These are phyloP conservation scores for Lachnellula subtilissima DNA, from an alignment of 2,329 filamentous ascomycete species.

Conservation along the genomic window DNA sequence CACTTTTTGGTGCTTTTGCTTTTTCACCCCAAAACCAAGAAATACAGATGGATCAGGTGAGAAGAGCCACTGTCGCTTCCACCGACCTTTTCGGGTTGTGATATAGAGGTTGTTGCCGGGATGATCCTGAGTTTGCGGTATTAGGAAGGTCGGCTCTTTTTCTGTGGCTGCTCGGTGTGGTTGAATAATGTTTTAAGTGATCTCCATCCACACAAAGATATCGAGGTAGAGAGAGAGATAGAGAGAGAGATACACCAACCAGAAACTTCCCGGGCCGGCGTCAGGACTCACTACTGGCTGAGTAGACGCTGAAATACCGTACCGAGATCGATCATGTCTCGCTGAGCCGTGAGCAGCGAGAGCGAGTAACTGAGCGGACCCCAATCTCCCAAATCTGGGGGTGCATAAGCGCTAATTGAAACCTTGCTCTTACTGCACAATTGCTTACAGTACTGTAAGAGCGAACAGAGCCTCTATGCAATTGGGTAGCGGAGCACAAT, in stretches of 20 bases:
- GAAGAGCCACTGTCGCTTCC: not conserved
- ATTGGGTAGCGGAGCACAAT: constrained; percentile 3
- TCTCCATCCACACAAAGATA: not conserved
- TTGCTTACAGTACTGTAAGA: not conserved
- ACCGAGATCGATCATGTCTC: not conserved
- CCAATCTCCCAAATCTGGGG: constrained; percentile 13
- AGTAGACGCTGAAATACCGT: not conserved
- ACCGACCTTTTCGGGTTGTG: not conserved
- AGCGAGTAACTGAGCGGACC: not conserved
- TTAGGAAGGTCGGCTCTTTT: not conserved
- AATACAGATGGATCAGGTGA: constrained; percentile 19
- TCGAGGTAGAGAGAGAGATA: too few species aligned
- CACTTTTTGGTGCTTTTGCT: not conserved
- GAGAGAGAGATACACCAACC: not conserved
- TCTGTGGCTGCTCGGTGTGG: not conserved
- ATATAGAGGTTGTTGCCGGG: not conserved
- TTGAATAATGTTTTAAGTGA: not conserved
- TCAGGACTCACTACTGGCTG: not conserved
- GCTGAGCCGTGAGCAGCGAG: not conserved
- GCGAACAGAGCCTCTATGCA: constrained; percentile 13
- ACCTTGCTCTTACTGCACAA: constrained; percentile 12
- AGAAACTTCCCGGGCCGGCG: not conserved
- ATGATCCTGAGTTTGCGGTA: not conserved
- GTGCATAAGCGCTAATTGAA: constrained; percentile 21
- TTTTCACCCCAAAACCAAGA: not conserved